Base-by-base conservation (phyloP, 768 basidiomycete species). In the Rhodosporidiobolus sp. region DNA sequence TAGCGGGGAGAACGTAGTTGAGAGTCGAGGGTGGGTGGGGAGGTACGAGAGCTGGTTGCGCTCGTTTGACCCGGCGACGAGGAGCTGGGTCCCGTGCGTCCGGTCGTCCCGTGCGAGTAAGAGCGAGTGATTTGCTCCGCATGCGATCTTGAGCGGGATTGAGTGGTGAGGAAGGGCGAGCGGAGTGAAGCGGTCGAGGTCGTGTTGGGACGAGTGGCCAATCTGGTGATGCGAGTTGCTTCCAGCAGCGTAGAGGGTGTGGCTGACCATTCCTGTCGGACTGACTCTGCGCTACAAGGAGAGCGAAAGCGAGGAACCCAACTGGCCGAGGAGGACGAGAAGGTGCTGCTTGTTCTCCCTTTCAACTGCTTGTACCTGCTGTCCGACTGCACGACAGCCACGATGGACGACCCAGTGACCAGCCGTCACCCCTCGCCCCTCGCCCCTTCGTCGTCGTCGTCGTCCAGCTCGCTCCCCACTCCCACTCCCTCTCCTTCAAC, bases 111-210 rank as follows among this genome's bases (percentile, higher is more conserved):
- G 22, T 1, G 86, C 84, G 66, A 95, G 84, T 12, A 87, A 79
- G 0, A 95, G 80, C 0, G 92, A 88, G 78, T 95, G 93, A 73
- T 91, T 92, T 4, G 90, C 88, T 2, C 93, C 90, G 58, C 85
- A 85, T 2, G 85, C 86, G 73, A 95, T 79, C 30, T 86, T 80
- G 14, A 85, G 22, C 32, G 92, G 76, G 3, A 7, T 20, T 52
- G 7, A 2, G 50, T 4, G 20, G 38, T 4, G 43, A 38, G 63
- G 65, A 38, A 72, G 54, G 16, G 52, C 7, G 46, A 65, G 9
- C 9, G 26, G 64, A 6, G 45, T 50, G 46, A 60, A 78, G 34
- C 7, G 22, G 61, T 62, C 57, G n/a, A 9, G 20, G 63, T 78
- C 77, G 28, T 69, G 63, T 17, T 22, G 22, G 35, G 63, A 26